A percentile compares a stretch with the other conserved stretches of the same genome.
These are phyloP conservation scores for Ogataea siamensis DNA, from an alignment of 805 yeast genomes.

Conservation along the genomic window DNA sequence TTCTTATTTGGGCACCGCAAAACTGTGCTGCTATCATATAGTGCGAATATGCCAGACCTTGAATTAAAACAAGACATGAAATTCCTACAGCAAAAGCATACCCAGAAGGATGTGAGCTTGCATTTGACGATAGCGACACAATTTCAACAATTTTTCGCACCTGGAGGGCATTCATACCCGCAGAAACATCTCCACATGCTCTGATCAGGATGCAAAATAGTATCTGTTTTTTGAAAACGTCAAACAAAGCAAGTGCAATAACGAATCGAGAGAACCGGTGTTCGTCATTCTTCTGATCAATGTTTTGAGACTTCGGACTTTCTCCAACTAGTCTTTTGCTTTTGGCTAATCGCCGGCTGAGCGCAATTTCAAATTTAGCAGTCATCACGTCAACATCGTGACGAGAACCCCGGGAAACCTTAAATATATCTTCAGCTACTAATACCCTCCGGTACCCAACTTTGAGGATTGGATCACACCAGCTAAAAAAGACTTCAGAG, in stretches of 20 bases:
- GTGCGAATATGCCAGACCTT: constrained; percentile 53
- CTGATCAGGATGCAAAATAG: neutral
- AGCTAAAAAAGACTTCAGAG: constrained; percentile 1
- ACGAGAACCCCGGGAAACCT: neutral
- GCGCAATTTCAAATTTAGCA: constrained; percentile 1
- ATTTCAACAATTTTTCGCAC: constrained; percentile 1
- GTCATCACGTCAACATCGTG: neutral
- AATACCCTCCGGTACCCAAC: constrained; percentile 1
- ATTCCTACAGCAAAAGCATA: constrained; percentile 75
- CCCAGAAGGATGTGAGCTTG: constrained; percentile 2
- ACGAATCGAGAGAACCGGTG: neutral
- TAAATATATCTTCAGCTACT: constrained; percentile 1
- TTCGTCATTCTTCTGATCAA: neutral
- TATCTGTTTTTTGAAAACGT: constrained; percentile 1
- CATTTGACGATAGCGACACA: neutral
- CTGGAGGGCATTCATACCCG: neutral
- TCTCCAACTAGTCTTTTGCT: neutral
- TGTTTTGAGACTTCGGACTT: neutral
- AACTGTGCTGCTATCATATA: constrained; percentile 56
- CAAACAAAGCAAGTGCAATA: constrained; percentile 2
- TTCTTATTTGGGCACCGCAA: constrained; percentile 66
- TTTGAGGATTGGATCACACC: constrained; percentile 1
- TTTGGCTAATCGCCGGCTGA: neutral
- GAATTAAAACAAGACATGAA: constrained; percentile 48
- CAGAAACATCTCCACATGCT: constrained; percentile 1